Percentiles rank a stretch among this genome's conserved stretches.
phyloP scores from a whole-genome alignment of 2,329 filamentous ascomycete species.

The Sclerotinia nivalis region DNA sequence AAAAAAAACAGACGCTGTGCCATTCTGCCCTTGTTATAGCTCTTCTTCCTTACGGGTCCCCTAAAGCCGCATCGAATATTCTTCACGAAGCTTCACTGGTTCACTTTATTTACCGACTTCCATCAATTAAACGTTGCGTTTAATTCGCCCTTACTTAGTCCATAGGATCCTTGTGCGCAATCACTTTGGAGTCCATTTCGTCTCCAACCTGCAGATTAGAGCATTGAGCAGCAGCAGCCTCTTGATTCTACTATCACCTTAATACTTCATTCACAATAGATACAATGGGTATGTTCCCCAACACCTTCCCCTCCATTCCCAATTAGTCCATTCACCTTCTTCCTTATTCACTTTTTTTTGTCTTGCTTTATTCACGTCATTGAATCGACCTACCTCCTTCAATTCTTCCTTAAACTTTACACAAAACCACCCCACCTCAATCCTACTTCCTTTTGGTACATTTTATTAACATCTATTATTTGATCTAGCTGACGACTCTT shows the following conservation, averaged over 20 bases:
- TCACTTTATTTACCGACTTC: constrained; percentile 21
- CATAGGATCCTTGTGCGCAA: constrained; percentile 26
- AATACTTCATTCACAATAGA: constrained; percentile 23
- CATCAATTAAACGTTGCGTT: constrained; percentile 23
- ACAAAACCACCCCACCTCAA: constrained; percentile 22
- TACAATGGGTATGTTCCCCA: constrained; percentile 26
- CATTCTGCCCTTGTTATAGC: constrained; percentile 22
- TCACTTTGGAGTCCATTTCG: constrained; percentile 25
- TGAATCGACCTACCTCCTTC: constrained; percentile 4
- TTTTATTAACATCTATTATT: constrained; percentile 21
- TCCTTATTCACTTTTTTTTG: constrained; percentile 21
- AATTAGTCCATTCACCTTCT: constrained; percentile 23
- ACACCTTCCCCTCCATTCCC: constrained; percentile 21
- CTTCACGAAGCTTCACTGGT: constrained; percentile 20
- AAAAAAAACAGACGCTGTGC: constrained; percentile 23
- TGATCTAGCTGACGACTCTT: constrained; percentile 26
- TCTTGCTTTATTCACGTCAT: constrained; percentile 19
- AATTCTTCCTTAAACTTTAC: constrained; percentile 20
- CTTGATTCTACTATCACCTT: constrained; percentile 24
- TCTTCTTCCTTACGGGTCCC: constrained; percentile 23
- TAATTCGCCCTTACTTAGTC: constrained; percentile 24
- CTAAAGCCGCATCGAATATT: constrained; percentile 20
- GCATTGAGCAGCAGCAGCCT: constrained; percentile 27
- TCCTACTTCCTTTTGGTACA: constrained; percentile 10
- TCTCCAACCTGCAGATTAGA: constrained; percentile 25